Evolutionary conservation across 176 grass and related monocot species (phyloP), one percentile per base, ranked within the genome.

Genomic region (Oryza punctata): DNA sequence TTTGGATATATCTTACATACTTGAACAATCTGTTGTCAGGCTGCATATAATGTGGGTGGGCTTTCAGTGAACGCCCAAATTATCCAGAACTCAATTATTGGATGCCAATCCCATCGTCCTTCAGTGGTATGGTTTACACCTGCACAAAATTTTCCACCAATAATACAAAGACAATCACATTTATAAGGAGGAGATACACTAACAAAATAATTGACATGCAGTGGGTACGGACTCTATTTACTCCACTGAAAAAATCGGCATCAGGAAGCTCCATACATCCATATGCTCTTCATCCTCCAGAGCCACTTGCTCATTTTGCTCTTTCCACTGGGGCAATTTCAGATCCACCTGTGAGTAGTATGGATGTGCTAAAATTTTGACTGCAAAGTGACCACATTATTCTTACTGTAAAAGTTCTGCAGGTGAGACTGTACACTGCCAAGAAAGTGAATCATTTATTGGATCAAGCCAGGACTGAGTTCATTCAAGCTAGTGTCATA

Each of bases 61-160:
- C 81, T 94, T 87, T 96, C 93, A 64, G 80, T 99, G 57, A 99
- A 96, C 77, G 89, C 93, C 63, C 85, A 88, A 66, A 87, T 74
- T 69, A 99, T 99, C 82, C 93, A 91, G 49, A 90, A 77, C 84
- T 99, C 83, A 81, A 99, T 99, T 92, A 88, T 99, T 50, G 93
- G 97, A 91, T 99, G 97, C 6, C 93, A 92, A 86, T 87, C 87
- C 15, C 89, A 94, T 87, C 91, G 91, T 76, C 91, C 97, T 80
- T 87, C 93, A 64, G 54, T 89, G 86, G 97, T 99, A 95, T 73
- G 68, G 5, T 30, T 81, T 77, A 70, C 38, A 61, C 57, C 66
- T 64, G 72, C 40, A 68, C 29, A 73, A 30, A 3, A 83, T 70
- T 49, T 63, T 76, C 23, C 78, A 73, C 67, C 47, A 73, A 50